A percentile compares a stretch with the other conserved stretches of the same genome.
Evolutionary conservation across 169 alveolate species (phyloP).

Genomic region (Plasmodium adleri): DNA sequence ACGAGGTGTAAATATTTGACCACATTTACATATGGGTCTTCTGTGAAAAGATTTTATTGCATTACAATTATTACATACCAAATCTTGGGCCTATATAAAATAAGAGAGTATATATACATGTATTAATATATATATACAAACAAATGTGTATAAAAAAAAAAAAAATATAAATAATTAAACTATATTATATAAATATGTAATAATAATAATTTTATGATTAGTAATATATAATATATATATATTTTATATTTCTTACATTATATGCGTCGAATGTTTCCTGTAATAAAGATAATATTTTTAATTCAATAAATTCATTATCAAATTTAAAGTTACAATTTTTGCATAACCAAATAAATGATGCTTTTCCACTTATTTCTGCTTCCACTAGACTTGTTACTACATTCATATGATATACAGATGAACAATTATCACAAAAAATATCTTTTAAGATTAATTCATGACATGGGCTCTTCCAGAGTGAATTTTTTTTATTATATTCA

Average conservation of each 20-base stretch:
- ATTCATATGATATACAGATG: conserved; percentile 82
- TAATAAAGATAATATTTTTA: conserved; percentile 30
- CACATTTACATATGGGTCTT: conserved; percentile 70
- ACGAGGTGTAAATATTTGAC: conserved; percentile 50
- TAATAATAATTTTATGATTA: not conserved
- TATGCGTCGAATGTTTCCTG: conserved; percentile 73
- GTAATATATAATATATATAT: too few relatives aligned
- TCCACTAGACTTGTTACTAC: conserved; percentile 78
- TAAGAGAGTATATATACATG: not conserved
- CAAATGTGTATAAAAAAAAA: conserved; percentile 2
- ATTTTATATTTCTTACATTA: conserved; percentile 19
- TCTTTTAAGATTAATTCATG: conserved; percentile 77
- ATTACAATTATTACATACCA: conserved; percentile 67
- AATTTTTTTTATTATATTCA: conserved; percentile 78
- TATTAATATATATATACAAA: not conserved
- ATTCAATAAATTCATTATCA: conserved; percentile 55
- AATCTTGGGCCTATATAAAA: conserved; percentile 60
- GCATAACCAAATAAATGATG: conserved; percentile 73
- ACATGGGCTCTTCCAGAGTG: conserved; percentile 82
- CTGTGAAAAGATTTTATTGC: conserved; percentile 71
- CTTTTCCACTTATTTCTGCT: conserved; percentile 78
- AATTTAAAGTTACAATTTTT: conserved; percentile 66
- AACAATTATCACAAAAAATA: conserved; percentile 80
- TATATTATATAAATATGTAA: not conserved
- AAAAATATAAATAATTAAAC: conserved; percentile 6